These are phyloP conservation scores for Coleophoma cylindrospora DNA, from an alignment of 2,329 filamentous ascomycete genomes.

Conservation along the genomic window DNA sequence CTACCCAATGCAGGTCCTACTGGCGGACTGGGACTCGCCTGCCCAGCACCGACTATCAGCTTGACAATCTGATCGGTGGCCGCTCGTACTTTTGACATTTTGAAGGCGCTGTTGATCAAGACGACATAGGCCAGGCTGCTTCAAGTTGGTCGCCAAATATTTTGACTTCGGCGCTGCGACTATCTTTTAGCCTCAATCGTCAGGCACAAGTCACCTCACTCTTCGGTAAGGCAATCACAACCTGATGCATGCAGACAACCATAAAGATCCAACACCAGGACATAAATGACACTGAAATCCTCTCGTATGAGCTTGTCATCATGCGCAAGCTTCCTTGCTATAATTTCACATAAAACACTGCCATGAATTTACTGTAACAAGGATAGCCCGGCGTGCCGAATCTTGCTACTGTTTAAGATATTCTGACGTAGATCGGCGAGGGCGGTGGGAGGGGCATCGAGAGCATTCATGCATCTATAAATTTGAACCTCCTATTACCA, in stretches of 20 bases:
- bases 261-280: too few relatives aligned
- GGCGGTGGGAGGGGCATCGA: background rate
- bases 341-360: too few relatives aligned
- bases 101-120: conserved; percentile 5
- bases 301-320: too few relatives aligned
- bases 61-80: conserved; percentile 76
- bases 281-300: too few relatives aligned
- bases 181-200: background rate
- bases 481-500: conserved; percentile 2
- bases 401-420: too few relatives aligned
- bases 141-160: background rate
- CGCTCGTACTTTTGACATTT: conserved; percentile 27
- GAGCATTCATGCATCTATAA: too few relatives aligned
- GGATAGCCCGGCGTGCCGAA: too few relatives aligned
- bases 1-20: conserved; percentile 94
- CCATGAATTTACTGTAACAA: too few relatives aligned
- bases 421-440: background rate
- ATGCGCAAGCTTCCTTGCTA: too few relatives aligned
- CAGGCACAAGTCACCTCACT: too few relatives aligned
- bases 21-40: conserved; percentile 90
- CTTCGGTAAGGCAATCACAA: too few relatives aligned
- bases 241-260: too few relatives aligned
- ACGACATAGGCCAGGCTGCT: background rate
- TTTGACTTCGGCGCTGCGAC: background rate
- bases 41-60: conserved; percentile 93